Base-by-base conservation (phyloP, 2,329 filamentous ascomycete genomes). In the Xenoacremonium recifei region DNA sequence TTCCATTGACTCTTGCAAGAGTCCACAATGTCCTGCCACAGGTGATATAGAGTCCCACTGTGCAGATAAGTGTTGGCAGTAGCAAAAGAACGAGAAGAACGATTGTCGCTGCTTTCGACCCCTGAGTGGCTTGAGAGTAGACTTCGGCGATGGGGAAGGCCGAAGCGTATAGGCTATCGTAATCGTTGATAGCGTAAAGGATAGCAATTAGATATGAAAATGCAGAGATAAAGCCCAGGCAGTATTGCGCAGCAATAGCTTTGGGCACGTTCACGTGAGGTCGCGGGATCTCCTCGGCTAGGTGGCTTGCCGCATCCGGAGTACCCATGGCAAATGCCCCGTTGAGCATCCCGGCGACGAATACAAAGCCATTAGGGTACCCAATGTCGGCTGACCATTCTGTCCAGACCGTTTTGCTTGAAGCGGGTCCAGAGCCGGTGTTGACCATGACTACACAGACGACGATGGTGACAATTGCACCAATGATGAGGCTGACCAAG, bases 271-370 rank as follows among this genome's bases (percentile, higher is more conserved):
- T 77, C 15, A 62, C 57, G 37, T 62, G 60, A 0, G 72, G 71
- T 31, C 63, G n/a, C 1, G 68, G 79, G 30, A 84, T 80, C 59
- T 84, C 80, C 59, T 85, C 80, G 1, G 79, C 75, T 36, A 84
- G 61, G 59, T 85, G 82, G 7, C 75, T 76, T 5, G 80, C 75
- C 39, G 78, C 77, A 59, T 87, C 83, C 2, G 80, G 76, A 3
- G 77, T 77, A 10, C 82, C 83, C 9, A 87, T 76, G 35, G 77
- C 76, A 60, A 78, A 87, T 7, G 82, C 82, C 10, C 81, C 83
- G 54, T 87, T 87, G 19, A 65, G 55, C 63, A 65, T 66, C 29
- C 63, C 63, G 3, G 56, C 53, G 4, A 61, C 46, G 40, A 68
- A 68, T 9, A 67, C 64, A 47, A 69, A 63, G 4, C 62, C 64